phyloP scores from a whole-genome alignment of 2,329 filamentous ascomycete genomes.

The Septoria linicola region DNA sequence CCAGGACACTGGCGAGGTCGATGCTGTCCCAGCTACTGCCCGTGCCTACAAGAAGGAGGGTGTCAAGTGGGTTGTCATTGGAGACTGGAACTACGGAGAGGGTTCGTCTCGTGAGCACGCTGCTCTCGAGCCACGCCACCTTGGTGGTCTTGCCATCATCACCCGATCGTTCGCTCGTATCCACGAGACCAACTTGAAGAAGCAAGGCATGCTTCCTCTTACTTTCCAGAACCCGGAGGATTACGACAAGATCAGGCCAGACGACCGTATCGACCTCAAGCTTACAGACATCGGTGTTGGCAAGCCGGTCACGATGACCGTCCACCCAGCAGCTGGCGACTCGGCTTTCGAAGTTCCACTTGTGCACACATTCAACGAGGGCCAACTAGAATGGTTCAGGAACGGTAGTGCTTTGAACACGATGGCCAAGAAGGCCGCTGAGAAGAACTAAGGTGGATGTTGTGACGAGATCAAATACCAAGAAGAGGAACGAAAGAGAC shows the following conservation, averaged over 20 bases:
- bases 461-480: slow-evolving; percentile 11
- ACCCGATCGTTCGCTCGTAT: slow-evolving; percentile 96
- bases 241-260: slow-evolving; percentile 93
- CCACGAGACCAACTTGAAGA: slow-evolving; percentile 99
- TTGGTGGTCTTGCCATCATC: slow-evolving; percentile 96
- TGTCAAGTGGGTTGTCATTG: slow-evolving; percentile 93
- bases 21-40: slow-evolving; percentile 86
- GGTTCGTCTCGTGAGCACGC: slow-evolving; percentile 97
- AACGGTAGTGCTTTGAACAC: slow-evolving; percentile 97
- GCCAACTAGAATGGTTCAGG: slow-evolving; percentile 99
- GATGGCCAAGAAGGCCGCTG: slow-evolving; percentile 71
- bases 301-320: slow-evolving; percentile 85
- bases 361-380: slow-evolving; percentile 95
- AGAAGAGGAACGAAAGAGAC: slow-evolving; percentile 14
- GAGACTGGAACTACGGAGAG: slow-evolving; percentile 99
- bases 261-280: slow-evolving; percentile 87
- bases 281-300: slow-evolving; percentile 88
- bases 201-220: slow-evolving; percentile 99
- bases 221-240: slow-evolving; percentile 93
- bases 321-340: slow-evolving; percentile 83
- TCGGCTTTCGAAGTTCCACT: slow-evolving; percentile 78
- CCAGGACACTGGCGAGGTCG: slow-evolving; percentile 76
- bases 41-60: slow-evolving; percentile 98
- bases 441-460: slow-evolving; percentile 18
- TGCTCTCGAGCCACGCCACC: slow-evolving; percentile 93